Evolutionary conservation across 2,329 filamentous ascomycete species (phyloP).

Genomic region (Moelleriella libera): DNA sequence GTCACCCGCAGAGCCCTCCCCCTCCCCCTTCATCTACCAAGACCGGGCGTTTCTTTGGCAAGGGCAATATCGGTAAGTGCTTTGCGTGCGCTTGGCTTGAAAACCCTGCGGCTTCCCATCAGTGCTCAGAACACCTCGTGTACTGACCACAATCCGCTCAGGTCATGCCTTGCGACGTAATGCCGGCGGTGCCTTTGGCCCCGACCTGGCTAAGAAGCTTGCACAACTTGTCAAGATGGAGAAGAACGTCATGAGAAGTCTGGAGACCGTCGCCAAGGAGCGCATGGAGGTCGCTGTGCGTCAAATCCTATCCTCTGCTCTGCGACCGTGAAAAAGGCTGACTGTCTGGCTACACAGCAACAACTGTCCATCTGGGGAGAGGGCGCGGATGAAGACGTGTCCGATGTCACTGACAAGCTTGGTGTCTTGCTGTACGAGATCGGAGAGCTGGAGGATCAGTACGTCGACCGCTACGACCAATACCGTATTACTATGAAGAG

Average conservation of each 20-base stretch:
- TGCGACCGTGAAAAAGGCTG: too few relatives aligned
- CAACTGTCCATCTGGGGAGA: conserved; percentile 99
- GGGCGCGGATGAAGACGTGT: conserved; percentile 89
- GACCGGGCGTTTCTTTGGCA: conserved; percentile 77
- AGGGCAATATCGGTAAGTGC: conserved; percentile 66
- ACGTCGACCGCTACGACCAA: conserved; percentile 97
- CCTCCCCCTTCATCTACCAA: conserved; percentile 88
- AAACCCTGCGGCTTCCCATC: background rate
- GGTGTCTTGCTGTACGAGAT: conserved; percentile 97
- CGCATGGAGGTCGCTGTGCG: conserved; percentile 96
- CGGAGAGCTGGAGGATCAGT: conserved; percentile 94
- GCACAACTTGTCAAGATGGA: conserved; percentile 99
- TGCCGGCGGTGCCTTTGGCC: conserved; percentile 61
- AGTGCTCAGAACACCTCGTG: background rate
- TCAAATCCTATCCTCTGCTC: conserved; percentile 8
- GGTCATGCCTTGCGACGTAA: conserved; percentile 59
- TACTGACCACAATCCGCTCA: conserved; percentile 9
- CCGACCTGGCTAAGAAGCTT: conserved; percentile 94
- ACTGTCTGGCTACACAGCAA: conserved; percentile 44
- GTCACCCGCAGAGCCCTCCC: conserved; percentile 60
- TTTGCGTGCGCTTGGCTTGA: background rate
- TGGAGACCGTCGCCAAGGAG: conserved; percentile 89
- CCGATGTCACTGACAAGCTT: conserved; percentile 96
- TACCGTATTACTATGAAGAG: conserved; percentile 99
- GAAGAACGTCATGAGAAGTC: conserved; percentile 98